Base-by-base conservation (phyloP, 306 rosid genomes). In the Vigna reflexopilosa region DNA sequence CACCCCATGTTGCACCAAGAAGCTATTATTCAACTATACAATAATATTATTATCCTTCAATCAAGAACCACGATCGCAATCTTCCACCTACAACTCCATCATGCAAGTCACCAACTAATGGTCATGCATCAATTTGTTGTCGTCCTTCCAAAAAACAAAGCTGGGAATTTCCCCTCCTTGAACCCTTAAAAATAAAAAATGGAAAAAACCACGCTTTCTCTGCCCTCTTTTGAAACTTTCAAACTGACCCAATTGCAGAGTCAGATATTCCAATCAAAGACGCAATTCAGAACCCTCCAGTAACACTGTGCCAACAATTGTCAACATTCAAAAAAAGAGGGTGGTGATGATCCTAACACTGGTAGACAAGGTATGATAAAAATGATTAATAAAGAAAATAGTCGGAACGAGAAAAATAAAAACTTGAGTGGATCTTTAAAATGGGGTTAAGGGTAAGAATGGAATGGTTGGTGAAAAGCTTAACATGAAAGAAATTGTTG, bases 1-100 rank as follows among this genome's bases (percentile, higher is more conserved):
- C 93, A 87, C 78, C 98, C 98, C 98, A 94, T 94, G 26, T 78
- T 78, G 86, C 19, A 69, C 47, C 59, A 74, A 50, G 66, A 57
- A 82, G 65, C 81, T 73, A 44, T 11, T 15, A 72, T 51, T 51
- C 64, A 58, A 73, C 77, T 67, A 51, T 61, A 32, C 49, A 58
- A 68, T 47, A 74, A 1, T 45, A 42, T 28, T 44, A 44, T 44
- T 42, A 42, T 42, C 45, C 49, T 61, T 19, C 78, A 81, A 51
- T 54, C 69, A 66, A 4, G 11, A 66, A 28, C 68, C 68, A 62
- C 45, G 22, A 84, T 63, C 67, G 42, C 66, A 16, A 16, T 20
- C 44, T 47, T 61, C 66, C 26, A n/a, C n/a, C 81, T 61, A 83
- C 64, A 74, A 70, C 67, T 68, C 51, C 28, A 78, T 78, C 82